Evolutionary conservation across 768 basidiomycete species (phyloP).

Genomic region (Leucosporidium yakuticum): DNA sequence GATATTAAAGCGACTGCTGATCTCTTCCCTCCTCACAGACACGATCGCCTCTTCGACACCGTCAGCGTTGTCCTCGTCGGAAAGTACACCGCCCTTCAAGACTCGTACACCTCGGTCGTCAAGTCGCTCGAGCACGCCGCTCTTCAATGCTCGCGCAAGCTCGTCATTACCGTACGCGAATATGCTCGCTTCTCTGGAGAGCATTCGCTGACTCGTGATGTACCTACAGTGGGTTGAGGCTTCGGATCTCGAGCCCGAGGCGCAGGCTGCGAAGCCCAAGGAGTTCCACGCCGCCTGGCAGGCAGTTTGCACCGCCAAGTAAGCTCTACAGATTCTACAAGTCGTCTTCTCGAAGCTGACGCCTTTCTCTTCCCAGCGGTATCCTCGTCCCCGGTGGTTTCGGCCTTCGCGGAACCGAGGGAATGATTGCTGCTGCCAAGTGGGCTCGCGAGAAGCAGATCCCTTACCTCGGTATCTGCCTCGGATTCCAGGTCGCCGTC

Average conservation of each 20-base stretch:
- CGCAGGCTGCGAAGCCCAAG: conserved; percentile 70
- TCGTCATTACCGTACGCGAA: conserved; percentile 64
- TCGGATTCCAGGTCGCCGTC: conserved; percentile 95
- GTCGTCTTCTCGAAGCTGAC: accelerated
- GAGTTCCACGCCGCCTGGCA: conserved; percentile 95
- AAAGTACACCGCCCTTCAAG: conserved; percentile 93
- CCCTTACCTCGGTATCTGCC: conserved; percentile 92
- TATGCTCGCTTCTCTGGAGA: background rate
- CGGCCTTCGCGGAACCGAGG: conserved; percentile 85
- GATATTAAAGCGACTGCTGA: background rate
- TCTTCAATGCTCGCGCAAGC: conserved; percentile 79
- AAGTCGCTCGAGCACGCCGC: conserved; percentile 97
- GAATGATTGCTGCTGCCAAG: conserved; percentile 97
- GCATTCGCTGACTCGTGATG: background rate
- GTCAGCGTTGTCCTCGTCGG: conserved; percentile 89
- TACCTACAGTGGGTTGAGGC: conserved; percentile 83
- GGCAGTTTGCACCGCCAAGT: conserved; percentile 83
- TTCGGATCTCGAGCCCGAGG: conserved; percentile 75
- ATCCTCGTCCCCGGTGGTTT: conserved; percentile 98
- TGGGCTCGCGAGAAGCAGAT: conserved; percentile 92
- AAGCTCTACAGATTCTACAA: conserved; percentile 37
- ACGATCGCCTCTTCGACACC: conserved; percentile 82
- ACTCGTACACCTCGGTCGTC: conserved; percentile 97
- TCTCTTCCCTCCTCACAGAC: conserved; percentile 50
- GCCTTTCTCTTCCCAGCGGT: conserved; percentile 54